Conservation (phyloP, 1,284 basidiomycete genomes). For the Moniliophthora roreri region DNA sequence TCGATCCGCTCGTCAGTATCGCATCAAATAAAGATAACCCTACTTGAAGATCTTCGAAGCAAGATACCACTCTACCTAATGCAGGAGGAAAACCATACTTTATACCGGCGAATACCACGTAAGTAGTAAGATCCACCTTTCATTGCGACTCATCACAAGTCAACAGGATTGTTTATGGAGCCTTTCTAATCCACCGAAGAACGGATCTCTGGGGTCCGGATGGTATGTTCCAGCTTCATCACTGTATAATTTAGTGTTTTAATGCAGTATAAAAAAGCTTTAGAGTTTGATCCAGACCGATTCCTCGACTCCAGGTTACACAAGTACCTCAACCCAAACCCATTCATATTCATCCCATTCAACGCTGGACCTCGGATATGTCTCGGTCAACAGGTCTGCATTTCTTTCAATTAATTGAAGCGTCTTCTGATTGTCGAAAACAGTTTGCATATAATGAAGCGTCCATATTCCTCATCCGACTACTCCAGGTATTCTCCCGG, state of each 20-base stretch:
- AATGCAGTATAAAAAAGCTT: slow-evolving; percentile 28
- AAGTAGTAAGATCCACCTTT: not conserved
- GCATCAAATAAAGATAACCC: slow-evolving; percentile 23
- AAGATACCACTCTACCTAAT: too few relatives aligned
- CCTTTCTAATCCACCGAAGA: slow-evolving; percentile 39
- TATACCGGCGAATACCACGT: slow-evolving; percentile 27
- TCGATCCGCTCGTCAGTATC: too few relatives aligned
- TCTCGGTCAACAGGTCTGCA: slow-evolving; percentile 57
- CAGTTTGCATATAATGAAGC: slow-evolving; percentile 41
- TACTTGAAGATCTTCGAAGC: slow-evolving; percentile 17
- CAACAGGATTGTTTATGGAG: slow-evolving; percentile 26
- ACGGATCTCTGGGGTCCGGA: slow-evolving; percentile 46
- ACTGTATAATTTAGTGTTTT: too few relatives aligned
- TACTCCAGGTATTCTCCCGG: slow-evolving; percentile 44
- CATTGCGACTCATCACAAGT: not conserved
- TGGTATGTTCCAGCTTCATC: slow-evolving; percentile 22
- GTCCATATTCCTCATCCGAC: slow-evolving; percentile 39
- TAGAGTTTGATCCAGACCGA: slow-evolving; percentile 58
- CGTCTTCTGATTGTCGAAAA: too few relatives aligned
- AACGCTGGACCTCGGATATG: slow-evolving; percentile 59
- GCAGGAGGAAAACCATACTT: slow-evolving; percentile 29
- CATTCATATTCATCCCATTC: slow-evolving; percentile 62
- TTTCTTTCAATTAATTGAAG: too few relatives aligned
- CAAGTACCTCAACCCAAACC: slow-evolving; percentile 53
- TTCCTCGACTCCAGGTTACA: slow-evolving; percentile 53